phyloP scores from a whole-genome alignment of 108 stramenopile genomes.

The Fistulifera solaris region DNA sequence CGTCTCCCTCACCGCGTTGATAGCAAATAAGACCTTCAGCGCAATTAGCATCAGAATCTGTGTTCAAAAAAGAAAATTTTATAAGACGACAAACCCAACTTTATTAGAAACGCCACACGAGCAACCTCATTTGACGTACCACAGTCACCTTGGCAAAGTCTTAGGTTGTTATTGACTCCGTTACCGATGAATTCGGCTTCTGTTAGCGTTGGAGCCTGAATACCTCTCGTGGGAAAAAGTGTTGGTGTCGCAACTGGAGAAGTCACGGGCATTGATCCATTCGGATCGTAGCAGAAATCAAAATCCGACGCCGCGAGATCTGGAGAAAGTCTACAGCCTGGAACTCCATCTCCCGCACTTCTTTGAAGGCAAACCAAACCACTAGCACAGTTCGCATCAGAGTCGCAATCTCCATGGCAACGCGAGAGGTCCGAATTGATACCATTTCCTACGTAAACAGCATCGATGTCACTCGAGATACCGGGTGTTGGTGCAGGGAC shows the following conservation, averaged over 20 bases:
- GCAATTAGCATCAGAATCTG: slow-evolving; percentile 12
- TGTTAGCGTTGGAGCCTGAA: too few species aligned
- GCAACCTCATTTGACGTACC: too few species aligned
- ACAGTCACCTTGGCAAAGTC: too few species aligned
- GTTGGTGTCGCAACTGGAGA: neutral
- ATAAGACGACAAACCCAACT: too few species aligned
- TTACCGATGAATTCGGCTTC: too few species aligned
- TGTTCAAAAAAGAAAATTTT: too few species aligned
- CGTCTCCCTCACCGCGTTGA: slow-evolving; percentile 7
- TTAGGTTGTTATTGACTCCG: too few species aligned
- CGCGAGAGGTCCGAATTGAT: slow-evolving; percentile 6
- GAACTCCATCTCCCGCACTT: slow-evolving; percentile 14
- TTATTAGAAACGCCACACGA: too few species aligned
- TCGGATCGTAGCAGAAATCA: slow-evolving; percentile 18
- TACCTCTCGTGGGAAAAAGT: too few species aligned
- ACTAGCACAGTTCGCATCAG: slow-evolving; percentile 25
- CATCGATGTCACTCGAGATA: too few species aligned
- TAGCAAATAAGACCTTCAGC: slow-evolving; percentile 9
- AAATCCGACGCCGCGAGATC: neutral
- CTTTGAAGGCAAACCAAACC: slow-evolving; percentile 28
- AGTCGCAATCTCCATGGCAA: slow-evolving; percentile 39
- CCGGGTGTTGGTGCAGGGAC: too few species aligned
- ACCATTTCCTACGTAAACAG: too few species aligned
- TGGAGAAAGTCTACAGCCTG: slow-evolving; percentile 17
- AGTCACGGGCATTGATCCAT: neutral